phyloP scores from a whole-genome alignment of 371 early-diverging fungal genomes.

The Mortierella sp. region DNA sequence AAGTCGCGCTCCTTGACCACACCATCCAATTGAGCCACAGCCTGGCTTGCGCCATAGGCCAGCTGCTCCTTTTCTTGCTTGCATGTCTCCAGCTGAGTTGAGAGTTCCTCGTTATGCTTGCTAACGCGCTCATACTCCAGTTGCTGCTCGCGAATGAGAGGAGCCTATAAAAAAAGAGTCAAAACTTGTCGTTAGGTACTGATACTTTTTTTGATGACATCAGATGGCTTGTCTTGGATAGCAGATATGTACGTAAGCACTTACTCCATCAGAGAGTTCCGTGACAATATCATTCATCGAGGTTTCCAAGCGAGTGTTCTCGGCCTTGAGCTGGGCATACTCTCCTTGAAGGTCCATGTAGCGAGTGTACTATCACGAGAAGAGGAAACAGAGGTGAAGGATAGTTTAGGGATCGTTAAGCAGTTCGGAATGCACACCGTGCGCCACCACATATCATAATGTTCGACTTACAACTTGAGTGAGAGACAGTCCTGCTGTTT shows the following conservation, averaged over 20 bases:
- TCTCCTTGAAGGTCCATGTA: constrained; percentile 71
- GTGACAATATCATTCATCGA: constrained; percentile 68
- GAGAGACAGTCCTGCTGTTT: constrained; percentile 68
- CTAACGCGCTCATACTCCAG: constrained; percentile 48
- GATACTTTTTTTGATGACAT: neutral
- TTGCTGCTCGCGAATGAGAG: constrained; percentile 55
- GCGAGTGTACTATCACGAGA: constrained; percentile 63
- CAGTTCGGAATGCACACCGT: neutral
- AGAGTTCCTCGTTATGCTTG: constrained; percentile 40
- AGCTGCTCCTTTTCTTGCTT: constrained; percentile 42
- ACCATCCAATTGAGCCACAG: constrained; percentile 58
- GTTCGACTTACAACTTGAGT: constrained; percentile 68
- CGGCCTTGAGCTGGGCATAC: constrained; percentile 60
- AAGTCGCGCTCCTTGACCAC: constrained; percentile 57
- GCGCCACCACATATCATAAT: neutral
- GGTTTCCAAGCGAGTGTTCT: constrained; percentile 65
- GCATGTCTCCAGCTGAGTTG: constrained; percentile 40
- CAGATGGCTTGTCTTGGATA: neutral
- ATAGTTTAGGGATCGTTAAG: neutral
- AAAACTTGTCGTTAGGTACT: neutral
- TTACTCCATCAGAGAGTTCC: constrained; percentile 68
- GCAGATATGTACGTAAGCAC: neutral
- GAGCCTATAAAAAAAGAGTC: constrained; percentile 28
- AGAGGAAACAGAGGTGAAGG: neutral
- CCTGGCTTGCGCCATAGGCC: constrained; percentile 52